Evolutionary conservation across 2,329 filamentous ascomycete species (phyloP).

Genomic region (Fusarium secorum): DNA sequence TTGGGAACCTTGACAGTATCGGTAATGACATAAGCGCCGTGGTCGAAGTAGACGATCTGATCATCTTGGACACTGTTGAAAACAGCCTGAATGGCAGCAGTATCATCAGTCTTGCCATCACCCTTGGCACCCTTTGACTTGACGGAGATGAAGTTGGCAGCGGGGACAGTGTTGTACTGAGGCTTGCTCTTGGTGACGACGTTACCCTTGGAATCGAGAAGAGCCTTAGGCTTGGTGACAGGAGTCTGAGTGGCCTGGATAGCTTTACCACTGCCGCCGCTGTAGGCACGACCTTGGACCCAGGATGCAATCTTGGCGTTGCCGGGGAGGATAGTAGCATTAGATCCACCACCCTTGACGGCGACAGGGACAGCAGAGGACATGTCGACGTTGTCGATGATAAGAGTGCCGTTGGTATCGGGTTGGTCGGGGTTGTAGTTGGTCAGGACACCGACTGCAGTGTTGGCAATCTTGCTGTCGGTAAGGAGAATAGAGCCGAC

Average conservation of each 20-base stretch:
- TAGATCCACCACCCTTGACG: slow-evolving; percentile 66
- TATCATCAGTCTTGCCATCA: slow-evolving; percentile 89
- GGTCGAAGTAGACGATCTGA: slow-evolving; percentile 77
- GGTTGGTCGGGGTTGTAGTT: slow-evolving; percentile 70
- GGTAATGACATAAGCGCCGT: slow-evolving; percentile 75
- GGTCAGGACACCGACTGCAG: slow-evolving; percentile 77
- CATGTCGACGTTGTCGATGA: slow-evolving; percentile 93
- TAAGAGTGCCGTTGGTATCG: slow-evolving; percentile 78
- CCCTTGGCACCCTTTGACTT: slow-evolving; percentile 85
- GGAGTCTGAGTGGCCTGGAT: slow-evolving; percentile 66
- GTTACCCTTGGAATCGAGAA: slow-evolving; percentile 70
- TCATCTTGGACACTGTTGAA: slow-evolving; percentile 72
- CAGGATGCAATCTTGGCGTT: slow-evolving; percentile 75
- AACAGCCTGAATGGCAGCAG: slow-evolving; percentile 79
- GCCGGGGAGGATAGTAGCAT: slow-evolving; percentile 70
- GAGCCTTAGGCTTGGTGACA: slow-evolving; percentile 69
- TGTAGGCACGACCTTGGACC: slow-evolving; percentile 81
- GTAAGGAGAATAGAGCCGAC: slow-evolving; percentile 82
- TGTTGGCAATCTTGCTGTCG: slow-evolving; percentile 81
- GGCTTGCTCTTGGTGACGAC: slow-evolving; percentile 89
- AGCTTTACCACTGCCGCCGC: slow-evolving; percentile 54
- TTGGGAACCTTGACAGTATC: slow-evolving; percentile 76
- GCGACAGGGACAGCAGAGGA: slow-evolving; percentile 69
- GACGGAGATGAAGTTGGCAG: slow-evolving; percentile 80
- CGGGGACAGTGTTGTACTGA: slow-evolving; percentile 76